Conservation (phyloP, 371 early-diverging fungal species). For the Smittium culicis region DNA sequence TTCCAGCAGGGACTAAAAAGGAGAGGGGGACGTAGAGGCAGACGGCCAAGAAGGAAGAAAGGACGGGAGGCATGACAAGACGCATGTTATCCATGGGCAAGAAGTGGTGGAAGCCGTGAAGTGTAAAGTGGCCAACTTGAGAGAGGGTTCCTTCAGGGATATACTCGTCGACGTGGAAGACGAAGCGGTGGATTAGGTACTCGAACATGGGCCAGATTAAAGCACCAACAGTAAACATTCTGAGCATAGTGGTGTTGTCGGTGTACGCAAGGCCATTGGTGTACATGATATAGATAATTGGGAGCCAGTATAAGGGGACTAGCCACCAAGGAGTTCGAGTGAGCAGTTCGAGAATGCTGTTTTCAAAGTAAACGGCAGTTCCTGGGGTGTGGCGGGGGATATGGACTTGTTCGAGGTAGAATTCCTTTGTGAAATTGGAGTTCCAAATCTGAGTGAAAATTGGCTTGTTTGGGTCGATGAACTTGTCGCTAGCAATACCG, state of each 20-base stretch:
- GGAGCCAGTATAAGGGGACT: conserved; percentile 78
- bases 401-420: conserved; percentile 82
- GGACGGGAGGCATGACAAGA: conserved; percentile 91
- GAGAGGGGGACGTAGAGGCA: conserved; percentile 38
- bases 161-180: conserved; percentile 79
- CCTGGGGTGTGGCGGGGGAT: conserved; percentile 64
- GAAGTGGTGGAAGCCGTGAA: conserved; percentile 93
- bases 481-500: conserved; percentile 36
- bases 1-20: conserved; percentile 34
- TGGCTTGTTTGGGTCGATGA: conserved; percentile 68
- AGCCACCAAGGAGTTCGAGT: conserved; percentile 84
- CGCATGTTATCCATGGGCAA: conserved; percentile 92
- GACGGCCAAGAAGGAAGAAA: conserved; percentile 38
- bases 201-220: conserved; percentile 67
- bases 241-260: conserved; percentile 18
- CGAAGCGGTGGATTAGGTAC: conserved; percentile 78
- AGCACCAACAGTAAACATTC: conserved; percentile 49
- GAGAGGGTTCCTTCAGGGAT: conserved; percentile 69
- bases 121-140: conserved; percentile 64
- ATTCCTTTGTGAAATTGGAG: conserved; percentile 52
- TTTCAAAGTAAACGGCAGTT: conserved; percentile 67
- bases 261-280: conserved; percentile 25
- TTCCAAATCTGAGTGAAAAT: conserved; percentile 67
- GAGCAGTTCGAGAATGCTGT: conserved; percentile 54
- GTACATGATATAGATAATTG: conserved; percentile 35